These are phyloP conservation scores for Debaryomyces psychrophilus DNA, from an alignment of 1,139 yeast species.

Conservation along the genomic window DNA sequence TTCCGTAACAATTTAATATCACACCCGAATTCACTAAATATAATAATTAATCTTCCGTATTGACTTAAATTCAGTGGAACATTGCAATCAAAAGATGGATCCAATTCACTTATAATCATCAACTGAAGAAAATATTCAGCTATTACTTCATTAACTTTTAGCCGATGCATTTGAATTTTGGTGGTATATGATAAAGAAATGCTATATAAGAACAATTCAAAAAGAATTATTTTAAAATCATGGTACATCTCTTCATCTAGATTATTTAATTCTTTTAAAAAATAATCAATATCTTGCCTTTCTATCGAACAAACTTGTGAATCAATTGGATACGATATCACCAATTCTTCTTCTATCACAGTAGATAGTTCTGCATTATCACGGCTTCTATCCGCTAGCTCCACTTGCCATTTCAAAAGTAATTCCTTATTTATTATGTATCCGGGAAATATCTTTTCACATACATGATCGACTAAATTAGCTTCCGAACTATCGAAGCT, in stretches of 20 bases:
- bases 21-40: constrained; percentile 43
- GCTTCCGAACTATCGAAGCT: constrained; percentile 12
- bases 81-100: constrained; percentile 5
- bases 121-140: constrained; percentile 21
- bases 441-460: constrained; percentile 29
- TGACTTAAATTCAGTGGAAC: constrained; percentile 24
- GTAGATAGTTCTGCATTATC: constrained; percentile 24
- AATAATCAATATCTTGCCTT: constrained; percentile 15
- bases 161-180: constrained; percentile 27
- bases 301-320: not conserved
- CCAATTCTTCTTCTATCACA: constrained; percentile 28
- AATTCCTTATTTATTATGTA: constrained; percentile 32
- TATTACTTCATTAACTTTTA: constrained; percentile 25
- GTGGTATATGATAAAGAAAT: constrained; percentile 29
- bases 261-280: constrained; percentile 19
- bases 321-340: constrained; percentile 21
- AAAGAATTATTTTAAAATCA: constrained; percentile 36
- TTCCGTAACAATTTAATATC: constrained; percentile 25
- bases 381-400: constrained; percentile 28
- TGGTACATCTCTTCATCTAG: constrained; percentile 29
- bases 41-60: constrained; percentile 27
- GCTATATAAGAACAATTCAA: constrained; percentile 32
- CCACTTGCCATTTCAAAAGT: constrained; percentile 43
- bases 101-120: constrained; percentile 2
- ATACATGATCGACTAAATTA: constrained; percentile 22